Percentiles rank a stretch among this genome's conserved stretches.
These are phyloP conservation scores for Hypholoma fasciculare DNA, from an alignment of 768 basidiomycete species.

Conservation along the genomic window DNA sequence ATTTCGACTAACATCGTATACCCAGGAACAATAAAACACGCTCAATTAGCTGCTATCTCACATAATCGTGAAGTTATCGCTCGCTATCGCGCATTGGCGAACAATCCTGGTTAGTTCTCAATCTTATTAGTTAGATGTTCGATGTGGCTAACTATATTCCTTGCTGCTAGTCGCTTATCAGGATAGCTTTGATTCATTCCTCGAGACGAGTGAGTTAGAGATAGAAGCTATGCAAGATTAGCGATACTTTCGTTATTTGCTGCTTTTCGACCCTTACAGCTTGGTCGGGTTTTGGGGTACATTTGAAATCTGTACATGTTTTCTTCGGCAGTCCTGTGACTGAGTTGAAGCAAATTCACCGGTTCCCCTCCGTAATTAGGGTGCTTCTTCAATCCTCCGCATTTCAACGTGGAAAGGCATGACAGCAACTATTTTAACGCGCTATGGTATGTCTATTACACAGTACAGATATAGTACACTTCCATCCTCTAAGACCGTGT, in stretches of 20 bases:
- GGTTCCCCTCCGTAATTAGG: too few species aligned
- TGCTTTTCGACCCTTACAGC: too few species aligned
- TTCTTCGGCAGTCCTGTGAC: too few species aligned
- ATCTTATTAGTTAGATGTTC: background rate
- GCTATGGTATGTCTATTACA: too few species aligned
- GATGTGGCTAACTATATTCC: background rate
- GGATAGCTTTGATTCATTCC: conserved; percentile 60
- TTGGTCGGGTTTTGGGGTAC: background rate
- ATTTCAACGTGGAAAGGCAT: too few species aligned
- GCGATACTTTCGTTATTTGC: conserved; percentile 5
- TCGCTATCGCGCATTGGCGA: conserved; percentile 55
- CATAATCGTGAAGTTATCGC: conserved; percentile 75
- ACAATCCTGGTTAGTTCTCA: conserved; percentile 39
- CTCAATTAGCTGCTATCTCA: conserved; percentile 72
- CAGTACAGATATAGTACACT: too few species aligned
- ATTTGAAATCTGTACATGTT: background rate
- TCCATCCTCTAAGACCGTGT: background rate
- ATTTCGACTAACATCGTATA: background rate
- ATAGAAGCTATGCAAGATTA: conserved; percentile 70
- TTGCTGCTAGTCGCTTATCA: conserved; percentile 47
- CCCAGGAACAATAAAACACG: conserved; percentile 84
- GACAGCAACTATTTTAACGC: too few species aligned
- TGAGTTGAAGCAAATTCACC: too few species aligned
- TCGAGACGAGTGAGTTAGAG: conserved; percentile 56
- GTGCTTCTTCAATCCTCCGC: too few species aligned